Base-by-base conservation (phyloP, 257 asterid species). In the Asclepias syriaca region DNA sequence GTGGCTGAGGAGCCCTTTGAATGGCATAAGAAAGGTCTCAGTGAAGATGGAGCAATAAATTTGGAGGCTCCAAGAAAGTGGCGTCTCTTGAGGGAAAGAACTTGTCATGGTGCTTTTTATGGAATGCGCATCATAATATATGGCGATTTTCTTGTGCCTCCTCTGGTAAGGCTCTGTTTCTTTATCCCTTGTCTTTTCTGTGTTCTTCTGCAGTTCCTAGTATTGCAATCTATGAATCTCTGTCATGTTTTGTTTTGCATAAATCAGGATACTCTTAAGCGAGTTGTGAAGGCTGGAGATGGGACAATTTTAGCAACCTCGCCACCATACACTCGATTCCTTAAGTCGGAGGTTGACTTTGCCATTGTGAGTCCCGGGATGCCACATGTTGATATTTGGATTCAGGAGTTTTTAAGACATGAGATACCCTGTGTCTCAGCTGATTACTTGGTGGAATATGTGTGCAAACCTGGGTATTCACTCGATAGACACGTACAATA, bases 31-130 rank as follows among this genome's bases (percentile, higher is more conserved):
- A 87, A 86, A 71, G 79, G 93, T 82, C 79, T 91, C 79, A 89
- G 87, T 14, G 97, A 90, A 80, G 99, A 94, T 75, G 96, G 97
- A 27, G 92, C 98, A 2, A 88, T 92, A 84, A 87, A 88, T 93
- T 81, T 94, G 74, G 95, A 88, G 68, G 99, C 98, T 73, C 99
- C 99, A 27, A 79, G 97, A 72, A 94, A 91, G 73, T 94, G 99
- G 99, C 96, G 98, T 4, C 89, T 87, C 29, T 63, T 84, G 69
- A 87, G 85, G 86, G 92, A 91, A 84, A 91, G 79, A 83, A 91
- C 96, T 9, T 94, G 98, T 63, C 99, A 82, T 77, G 96, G 99
- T 8, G 99, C 98, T 32, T 85, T 94, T 79, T 78, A 89, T 77
- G 97, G 95, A 72, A 88, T 92, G 97, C 84, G 83, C 22, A 80